phyloP scores from a whole-genome alignment of 306 rosid genomes.

The Dryas alaskensis region DNA sequence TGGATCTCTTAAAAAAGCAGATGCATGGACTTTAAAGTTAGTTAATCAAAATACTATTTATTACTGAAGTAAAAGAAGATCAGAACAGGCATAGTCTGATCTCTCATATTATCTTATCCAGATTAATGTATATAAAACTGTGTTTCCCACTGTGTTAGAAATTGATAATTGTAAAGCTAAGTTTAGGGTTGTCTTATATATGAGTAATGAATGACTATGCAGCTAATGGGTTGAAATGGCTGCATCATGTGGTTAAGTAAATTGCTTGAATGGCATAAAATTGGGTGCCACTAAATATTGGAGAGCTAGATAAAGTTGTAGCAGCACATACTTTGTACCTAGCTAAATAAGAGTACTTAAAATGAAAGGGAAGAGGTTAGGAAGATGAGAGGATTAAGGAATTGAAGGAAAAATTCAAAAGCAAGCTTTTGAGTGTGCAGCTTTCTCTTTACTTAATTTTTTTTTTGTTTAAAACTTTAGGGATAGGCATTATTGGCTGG shows the following conservation, averaged over 20 bases:
- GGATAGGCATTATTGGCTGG: slow-evolving; percentile 29
- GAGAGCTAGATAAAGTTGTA: slow-evolving; percentile 15
- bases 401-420: slow-evolving; percentile 27
- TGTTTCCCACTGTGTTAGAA: neutral
- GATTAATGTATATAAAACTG: neutral
- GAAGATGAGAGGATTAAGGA: neutral
- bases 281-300: slow-evolving; percentile 5
- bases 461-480: slow-evolving; percentile 13
- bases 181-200: too few relatives aligned
- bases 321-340: slow-evolving; percentile 6
- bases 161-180: too few relatives aligned
- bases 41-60: neutral
- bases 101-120: neutral
- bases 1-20: slow-evolving; percentile 15
- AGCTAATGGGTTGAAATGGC: too few relatives aligned
- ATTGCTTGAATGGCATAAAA: slow-evolving; percentile 12
- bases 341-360: slow-evolving; percentile 1
- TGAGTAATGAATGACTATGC: too few relatives aligned
- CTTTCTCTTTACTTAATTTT: slow-evolving; percentile 7
- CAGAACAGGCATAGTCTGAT: slow-evolving; percentile 6
- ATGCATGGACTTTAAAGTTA: neutral
- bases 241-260: neutral
- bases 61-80: slow-evolving; percentile 5
- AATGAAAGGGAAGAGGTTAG: slow-evolving; percentile 2
- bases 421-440: slow-evolving; percentile 28